Evolutionary conservation across 2,329 filamentous ascomycete species (phyloP).

Genomic region (Botrytis medusae): DNA sequence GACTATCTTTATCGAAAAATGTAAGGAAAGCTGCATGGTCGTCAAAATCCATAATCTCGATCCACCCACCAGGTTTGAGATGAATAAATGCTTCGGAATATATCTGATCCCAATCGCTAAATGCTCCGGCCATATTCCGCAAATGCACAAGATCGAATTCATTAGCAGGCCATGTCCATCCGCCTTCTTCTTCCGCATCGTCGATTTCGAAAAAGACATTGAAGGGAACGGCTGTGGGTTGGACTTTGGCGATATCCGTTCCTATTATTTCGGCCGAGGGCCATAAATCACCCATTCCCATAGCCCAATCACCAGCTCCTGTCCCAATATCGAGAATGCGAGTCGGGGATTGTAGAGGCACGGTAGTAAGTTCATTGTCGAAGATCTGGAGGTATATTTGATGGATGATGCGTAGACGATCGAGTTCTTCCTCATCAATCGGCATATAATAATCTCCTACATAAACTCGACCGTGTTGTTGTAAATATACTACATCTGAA

Average conservation of each 20-base stretch:
- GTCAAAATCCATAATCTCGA: slow-evolving; percentile 39
- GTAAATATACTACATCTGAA: slow-evolving; percentile 39
- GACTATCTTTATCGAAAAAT: slow-evolving; percentile 28
- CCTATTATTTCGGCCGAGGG: slow-evolving; percentile 55
- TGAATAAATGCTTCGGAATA: slow-evolving; percentile 51
- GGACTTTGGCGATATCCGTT: slow-evolving; percentile 59
- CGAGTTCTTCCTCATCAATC: slow-evolving; percentile 39
- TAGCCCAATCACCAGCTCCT: slow-evolving; percentile 63
- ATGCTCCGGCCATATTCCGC: slow-evolving; percentile 56
- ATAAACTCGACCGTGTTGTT: slow-evolving; percentile 52
- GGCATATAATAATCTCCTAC: slow-evolving; percentile 47
- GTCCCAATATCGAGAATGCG: slow-evolving; percentile 50
- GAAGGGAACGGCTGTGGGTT: slow-evolving; percentile 56
- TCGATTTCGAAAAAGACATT: slow-evolving; percentile 68
- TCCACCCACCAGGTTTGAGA: slow-evolving; percentile 38
- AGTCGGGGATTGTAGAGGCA: slow-evolving; percentile 43
- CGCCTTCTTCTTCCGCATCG: slow-evolving; percentile 49
- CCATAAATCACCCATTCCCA: slow-evolving; percentile 56
- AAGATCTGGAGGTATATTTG: slow-evolving; percentile 35
- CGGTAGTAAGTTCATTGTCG: slow-evolving; percentile 34
- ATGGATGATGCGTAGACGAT: slow-evolving; percentile 36
- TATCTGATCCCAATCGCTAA: slow-evolving; percentile 56
- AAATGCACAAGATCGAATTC: slow-evolving; percentile 62
- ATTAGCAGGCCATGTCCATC: slow-evolving; percentile 52
- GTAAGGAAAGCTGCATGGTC: slow-evolving; percentile 29